Percentiles rank a stretch among this genome's conserved stretches.
These are phyloP conservation scores for Cladosporium sphaerospermum DNA, from an alignment of 2,329 filamentous ascomycete species.

Conservation along the genomic window DNA sequence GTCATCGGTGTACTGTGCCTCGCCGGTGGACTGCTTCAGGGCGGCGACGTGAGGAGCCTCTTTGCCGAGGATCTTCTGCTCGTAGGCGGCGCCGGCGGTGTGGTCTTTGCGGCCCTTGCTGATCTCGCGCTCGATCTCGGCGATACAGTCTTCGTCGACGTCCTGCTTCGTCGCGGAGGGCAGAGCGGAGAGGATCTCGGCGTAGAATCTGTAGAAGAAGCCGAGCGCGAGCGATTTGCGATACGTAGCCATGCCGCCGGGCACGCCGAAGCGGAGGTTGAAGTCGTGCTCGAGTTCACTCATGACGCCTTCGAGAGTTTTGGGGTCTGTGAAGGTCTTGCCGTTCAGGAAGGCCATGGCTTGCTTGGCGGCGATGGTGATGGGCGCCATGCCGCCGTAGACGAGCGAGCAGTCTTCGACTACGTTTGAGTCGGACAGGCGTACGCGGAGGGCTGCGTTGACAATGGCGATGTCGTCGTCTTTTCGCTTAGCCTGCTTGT, in stretches of 20 bases:
- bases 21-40: constrained; percentile 85
- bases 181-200: constrained; percentile 69
- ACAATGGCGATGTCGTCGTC: constrained; percentile 99
- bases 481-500: constrained; percentile 95
- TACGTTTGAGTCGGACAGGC: constrained; percentile 59
- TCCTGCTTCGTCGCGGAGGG: constrained; percentile 39
- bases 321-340: constrained; percentile 70
- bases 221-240: constrained; percentile 82
- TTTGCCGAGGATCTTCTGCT: constrained; percentile 76
- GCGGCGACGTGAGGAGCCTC: constrained; percentile 83
- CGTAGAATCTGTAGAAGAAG: constrained; percentile 97
- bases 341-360: constrained; percentile 69
- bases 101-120: constrained; percentile 76
- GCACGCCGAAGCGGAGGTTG: constrained; percentile 80
- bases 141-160: constrained; percentile 66
- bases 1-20: constrained; percentile 95
- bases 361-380: constrained; percentile 78
- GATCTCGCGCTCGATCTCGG: constrained; percentile 78
- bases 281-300: constrained; percentile 85
- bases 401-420: constrained; percentile 74
- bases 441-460: constrained; percentile 74
- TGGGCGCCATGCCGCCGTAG: constrained; percentile 92
- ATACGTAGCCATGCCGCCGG: constrained; percentile 96
- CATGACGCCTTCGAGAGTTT: constrained; percentile 86
- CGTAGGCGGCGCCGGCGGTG: constrained; percentile 67